Evolutionary conservation across 257 asterid species (phyloP).

Genomic region (Henckelia pumila): DNA sequence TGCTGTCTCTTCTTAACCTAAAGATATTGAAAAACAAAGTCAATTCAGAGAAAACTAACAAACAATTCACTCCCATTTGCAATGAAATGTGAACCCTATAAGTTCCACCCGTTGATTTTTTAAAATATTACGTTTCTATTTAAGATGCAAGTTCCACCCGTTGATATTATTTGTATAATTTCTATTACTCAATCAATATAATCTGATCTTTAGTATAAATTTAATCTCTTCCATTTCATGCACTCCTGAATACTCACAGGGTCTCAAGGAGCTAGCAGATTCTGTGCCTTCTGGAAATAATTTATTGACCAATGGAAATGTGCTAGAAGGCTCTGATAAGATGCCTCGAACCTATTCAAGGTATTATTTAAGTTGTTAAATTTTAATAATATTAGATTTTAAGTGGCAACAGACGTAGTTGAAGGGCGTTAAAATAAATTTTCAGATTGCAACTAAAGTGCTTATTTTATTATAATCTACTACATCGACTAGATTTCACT

Average conservation of each 20-base stretch:
- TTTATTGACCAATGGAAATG: conserved; percentile 42
- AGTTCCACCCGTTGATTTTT: no score
- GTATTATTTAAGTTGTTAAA: no score
- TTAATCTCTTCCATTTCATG: background rate
- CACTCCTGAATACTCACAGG: conserved; percentile 37
- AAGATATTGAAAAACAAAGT: background rate
- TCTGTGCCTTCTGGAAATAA: conserved; percentile 27
- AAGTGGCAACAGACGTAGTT: no score
- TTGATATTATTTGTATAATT: background rate
- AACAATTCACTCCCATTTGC: background rate
- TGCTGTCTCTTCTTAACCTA: background rate
- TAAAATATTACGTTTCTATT: no score
- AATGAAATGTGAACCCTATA: background rate
- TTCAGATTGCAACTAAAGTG: no score
- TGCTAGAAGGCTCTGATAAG: conserved; percentile 37
- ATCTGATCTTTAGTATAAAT: background rate
- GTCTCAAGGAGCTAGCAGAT: conserved; percentile 65
- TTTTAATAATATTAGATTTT: no score
- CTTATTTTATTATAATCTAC: no score
- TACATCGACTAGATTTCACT: no score
- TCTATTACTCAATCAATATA: background rate
- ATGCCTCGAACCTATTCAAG: conserved; percentile 35
- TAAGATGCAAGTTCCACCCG: no score
- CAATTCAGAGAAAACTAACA: background rate
- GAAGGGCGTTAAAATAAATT: no score